A percentile compares a stretch with the other conserved stretches of the same genome.
These are phyloP conservation scores for Trypanosoma grayi DNA, from an alignment of 208 protist species.

Conservation along the genomic window DNA sequence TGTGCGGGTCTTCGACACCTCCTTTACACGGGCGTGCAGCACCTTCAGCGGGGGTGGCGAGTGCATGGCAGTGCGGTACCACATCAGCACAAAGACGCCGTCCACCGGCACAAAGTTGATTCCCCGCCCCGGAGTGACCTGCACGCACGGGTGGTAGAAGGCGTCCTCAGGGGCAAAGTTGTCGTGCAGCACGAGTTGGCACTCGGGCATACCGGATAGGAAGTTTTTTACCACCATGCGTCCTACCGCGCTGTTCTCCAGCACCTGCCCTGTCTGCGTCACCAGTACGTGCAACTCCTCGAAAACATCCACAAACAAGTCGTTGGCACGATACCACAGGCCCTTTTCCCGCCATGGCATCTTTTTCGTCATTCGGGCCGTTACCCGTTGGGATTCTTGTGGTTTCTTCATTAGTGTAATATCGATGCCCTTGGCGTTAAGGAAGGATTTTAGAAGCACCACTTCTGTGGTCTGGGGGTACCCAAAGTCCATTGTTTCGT, in stretches of 20 bases:
- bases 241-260: constrained; percentile 93
- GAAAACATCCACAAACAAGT: constrained; percentile 98
- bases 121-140: constrained; percentile 73
- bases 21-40: constrained; percentile 82
- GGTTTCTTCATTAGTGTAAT: constrained; percentile 40
- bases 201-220: constrained; percentile 98
- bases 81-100: constrained; percentile 98
- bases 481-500: constrained; percentile 98
- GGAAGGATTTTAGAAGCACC: constrained; percentile 90
- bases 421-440: constrained; percentile 77
- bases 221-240: constrained; percentile 95
- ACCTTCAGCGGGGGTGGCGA: constrained; percentile 95
- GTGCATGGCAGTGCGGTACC: constrained; percentile 93
- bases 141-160: constrained; percentile 98
- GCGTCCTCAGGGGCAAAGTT: constrained; percentile 92
- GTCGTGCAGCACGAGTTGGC: constrained; percentile 95
- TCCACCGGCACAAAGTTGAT: constrained; percentile 95
- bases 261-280: constrained; percentile 85
- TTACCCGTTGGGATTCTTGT: constrained; percentile 48
- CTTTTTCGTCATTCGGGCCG: constrained; percentile 87
- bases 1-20: constrained; percentile 91
- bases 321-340: constrained; percentile 95
- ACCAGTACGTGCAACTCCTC: constrained; percentile 97
- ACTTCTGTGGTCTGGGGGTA: constrained; percentile 94
- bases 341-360: constrained; percentile 92